Base-by-base conservation (phyloP, 2,329 filamentous ascomycete genomes). In the Paramyrothecium roridum region DNA sequence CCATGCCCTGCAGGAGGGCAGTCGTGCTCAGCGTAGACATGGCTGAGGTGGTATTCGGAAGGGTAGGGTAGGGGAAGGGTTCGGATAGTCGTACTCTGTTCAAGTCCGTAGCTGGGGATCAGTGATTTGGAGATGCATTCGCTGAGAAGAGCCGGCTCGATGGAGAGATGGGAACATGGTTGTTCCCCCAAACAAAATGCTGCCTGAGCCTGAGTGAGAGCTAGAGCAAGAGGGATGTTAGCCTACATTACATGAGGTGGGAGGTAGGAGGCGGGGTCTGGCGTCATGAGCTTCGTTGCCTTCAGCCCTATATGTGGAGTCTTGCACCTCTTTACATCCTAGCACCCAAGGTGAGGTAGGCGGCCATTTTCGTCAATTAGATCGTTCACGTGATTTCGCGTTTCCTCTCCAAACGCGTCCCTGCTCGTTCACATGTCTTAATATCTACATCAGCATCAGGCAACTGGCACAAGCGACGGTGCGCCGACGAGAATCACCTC, bases 1-100 rank as follows among this genome's bases (percentile, higher is more conserved):
- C 79, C 83, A 87, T 87, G 62, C 73, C 72, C 63, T 76, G 73
- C 33, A 86, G 71, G 59, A 87, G 70, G 60, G 75, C 74, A 23
- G 60, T 56, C 26, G 60, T 61, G 53, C 63, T 67, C 45, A 71
- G 61, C 48, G 66, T 59, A n/a, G 60, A 57, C 67, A 69, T 70
- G 54, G 13, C 49, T 52, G 30, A 7, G 48, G 21, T n/a, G n/a
- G n/a, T n/a, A n/a, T n/a, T n/a, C n/a, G n/a, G n/a, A n/a, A n/a
- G n/a, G n/a, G 45, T 23, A 12, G 8, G 23, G 46, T 12, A n/a
- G n/a, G n/a, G 20, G 16, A 13, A 20, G 30, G 33, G 20, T 37
- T 20, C 22, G 45, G 20, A 50, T 16, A 19, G 48, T 51, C 22
- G 20, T 53, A 50, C 11, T 55, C 30, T 43, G 50, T 47, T 30